phyloP scores from a whole-genome alignment of 2,329 filamentous ascomycete species.

The Graphilbum sp. region DNA sequence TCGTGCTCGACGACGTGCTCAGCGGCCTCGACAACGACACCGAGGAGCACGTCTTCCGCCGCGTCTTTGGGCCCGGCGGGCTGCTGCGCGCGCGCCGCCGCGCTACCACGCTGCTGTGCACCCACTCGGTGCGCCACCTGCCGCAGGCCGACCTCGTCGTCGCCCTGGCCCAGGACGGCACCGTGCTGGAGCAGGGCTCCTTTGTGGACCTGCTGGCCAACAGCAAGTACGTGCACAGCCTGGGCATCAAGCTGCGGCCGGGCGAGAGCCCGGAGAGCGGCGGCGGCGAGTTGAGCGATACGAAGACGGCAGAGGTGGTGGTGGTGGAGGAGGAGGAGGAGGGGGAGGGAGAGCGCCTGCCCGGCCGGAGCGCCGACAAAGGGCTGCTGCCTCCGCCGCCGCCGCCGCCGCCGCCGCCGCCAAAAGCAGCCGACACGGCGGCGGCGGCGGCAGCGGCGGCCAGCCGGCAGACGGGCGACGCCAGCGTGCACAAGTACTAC shows the following conservation, averaged over 20 bases:
- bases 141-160: conserved; percentile 29
- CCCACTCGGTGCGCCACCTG: conserved; percentile 21
- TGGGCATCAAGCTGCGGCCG: conserved; percentile 14
- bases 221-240: conserved; percentile 21
- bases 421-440: neutral
- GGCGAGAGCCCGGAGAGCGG: neutral
- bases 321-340: too few species aligned
- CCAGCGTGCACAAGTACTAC: conserved; percentile 10
- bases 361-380: too few species aligned
- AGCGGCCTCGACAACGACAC: conserved; percentile 21
- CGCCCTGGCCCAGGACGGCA: conserved; percentile 22
- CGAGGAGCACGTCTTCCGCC: conserved; percentile 21
- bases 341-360: too few species aligned
- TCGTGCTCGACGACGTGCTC: conserved; percentile 8
- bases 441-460: neutral
- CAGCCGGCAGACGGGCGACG: conserved; percentile 2
- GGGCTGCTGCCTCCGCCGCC: too few species aligned
- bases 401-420: too few species aligned
- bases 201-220: conserved; percentile 21
- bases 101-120: conserved; percentile 17
- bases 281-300: neutral
- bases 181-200: conserved; percentile 25
- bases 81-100: conserved; percentile 1
- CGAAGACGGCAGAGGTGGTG: too few species aligned
- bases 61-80: conserved; percentile 17